Conservation (phyloP, 257 asterid genomes). For the Solanum arcanum region DNA sequence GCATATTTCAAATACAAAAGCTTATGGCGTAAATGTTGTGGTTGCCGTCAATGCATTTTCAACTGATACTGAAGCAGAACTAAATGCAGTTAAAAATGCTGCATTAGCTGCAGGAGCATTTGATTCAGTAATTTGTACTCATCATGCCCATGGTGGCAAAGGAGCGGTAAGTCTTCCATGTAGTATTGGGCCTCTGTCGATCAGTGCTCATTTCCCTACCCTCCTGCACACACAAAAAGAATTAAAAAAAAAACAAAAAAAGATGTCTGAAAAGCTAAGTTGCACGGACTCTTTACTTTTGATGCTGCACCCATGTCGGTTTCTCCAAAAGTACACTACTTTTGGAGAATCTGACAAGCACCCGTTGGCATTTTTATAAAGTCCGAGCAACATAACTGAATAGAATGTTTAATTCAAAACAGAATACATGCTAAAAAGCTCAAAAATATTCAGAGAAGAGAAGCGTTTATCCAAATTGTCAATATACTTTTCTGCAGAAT, state of each 20-base stretch:
- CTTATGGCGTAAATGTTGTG: constrained; percentile 92
- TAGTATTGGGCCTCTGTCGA: neutral
- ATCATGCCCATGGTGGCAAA: constrained; percentile 97
- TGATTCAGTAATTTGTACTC: constrained; percentile 88
- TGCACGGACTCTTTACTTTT: neutral
- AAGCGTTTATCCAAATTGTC: neutral
- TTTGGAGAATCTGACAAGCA: neutral
- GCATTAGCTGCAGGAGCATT: constrained; percentile 92
- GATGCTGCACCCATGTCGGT: neutral
- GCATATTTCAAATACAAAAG: constrained; percentile 66
- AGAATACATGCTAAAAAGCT: neutral
- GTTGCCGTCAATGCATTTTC: constrained; percentile 86
- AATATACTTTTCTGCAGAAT: neutral
- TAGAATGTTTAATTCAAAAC: neutral
- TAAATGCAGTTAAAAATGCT: constrained; percentile 61
- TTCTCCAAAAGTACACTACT: neutral
- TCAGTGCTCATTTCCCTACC: neutral
- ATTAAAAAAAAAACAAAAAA: neutral
- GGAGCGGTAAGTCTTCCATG: constrained; percentile 72
- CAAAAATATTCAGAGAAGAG: neutral
- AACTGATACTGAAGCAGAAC: constrained; percentile 86
- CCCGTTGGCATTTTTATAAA: neutral
- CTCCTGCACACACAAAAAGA: neutral
- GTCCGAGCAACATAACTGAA: neutral
- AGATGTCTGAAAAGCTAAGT: neutral